Evolutionary conservation across 148 eudicot species (phyloP).

Genomic region (Pouteria glomerata): DNA sequence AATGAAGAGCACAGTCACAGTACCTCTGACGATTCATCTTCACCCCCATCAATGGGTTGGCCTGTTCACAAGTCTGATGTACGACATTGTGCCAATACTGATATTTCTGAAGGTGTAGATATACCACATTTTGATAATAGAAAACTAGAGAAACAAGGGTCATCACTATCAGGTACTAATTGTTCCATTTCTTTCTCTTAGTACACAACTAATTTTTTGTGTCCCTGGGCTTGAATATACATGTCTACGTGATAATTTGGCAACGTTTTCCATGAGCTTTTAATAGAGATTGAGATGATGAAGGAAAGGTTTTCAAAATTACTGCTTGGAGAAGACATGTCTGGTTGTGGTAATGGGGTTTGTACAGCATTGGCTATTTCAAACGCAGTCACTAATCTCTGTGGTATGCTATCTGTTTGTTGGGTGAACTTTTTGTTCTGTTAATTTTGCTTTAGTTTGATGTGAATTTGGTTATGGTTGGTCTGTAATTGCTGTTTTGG

Average conservation of each 20-base stretch:
- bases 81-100: constrained; percentile 16
- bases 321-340: constrained; percentile 91
- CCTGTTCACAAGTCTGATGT: constrained; percentile 25
- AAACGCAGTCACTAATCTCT: constrained; percentile 82
- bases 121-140: constrained; percentile 26
- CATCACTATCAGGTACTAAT: constrained; percentile 42
- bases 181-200: background rate
- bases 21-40: constrained; percentile 41
- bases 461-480: background rate
- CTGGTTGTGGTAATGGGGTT: constrained; percentile 85
- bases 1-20: constrained; percentile 36
- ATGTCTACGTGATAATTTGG: background rate
- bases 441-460: constrained; percentile 5
- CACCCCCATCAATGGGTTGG: constrained; percentile 40
- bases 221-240: background rate
- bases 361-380: constrained; percentile 70
- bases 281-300: constrained; percentile 70
- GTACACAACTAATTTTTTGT: background rate
- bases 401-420: constrained; percentile 37
- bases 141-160: constrained; percentile 39
- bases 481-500: background rate
- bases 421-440: background rate
- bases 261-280: constrained; percentile 1
- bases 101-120: constrained; percentile 13
- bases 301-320: constrained; percentile 80